A percentile compares a stretch with the other conserved stretches of the same genome.
Conservation (phyloP, 345 rosid genomes). For the Eutrema japonicum region DNA sequence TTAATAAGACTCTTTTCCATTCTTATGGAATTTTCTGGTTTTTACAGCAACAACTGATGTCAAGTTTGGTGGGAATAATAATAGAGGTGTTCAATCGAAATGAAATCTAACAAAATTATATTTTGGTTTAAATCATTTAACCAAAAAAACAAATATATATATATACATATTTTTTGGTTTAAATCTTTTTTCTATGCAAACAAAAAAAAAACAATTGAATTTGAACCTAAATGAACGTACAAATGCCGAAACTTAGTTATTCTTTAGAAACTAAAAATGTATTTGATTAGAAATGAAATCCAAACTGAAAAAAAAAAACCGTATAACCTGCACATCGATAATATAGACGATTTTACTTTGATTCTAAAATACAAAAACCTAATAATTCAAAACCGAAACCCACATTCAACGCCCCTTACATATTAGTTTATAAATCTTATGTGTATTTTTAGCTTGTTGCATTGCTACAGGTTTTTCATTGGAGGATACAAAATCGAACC, state of each 20-base stretch:
- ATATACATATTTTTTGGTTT: too few species aligned
- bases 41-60: constrained; percentile 28
- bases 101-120: background rate
- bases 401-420: background rate
- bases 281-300: background rate
- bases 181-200: too few species aligned
- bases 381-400: background rate
- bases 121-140: background rate
- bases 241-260: background rate
- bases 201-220: background rate
- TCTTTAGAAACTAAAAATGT: background rate
- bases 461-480: background rate
- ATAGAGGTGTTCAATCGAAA: constrained; percentile 30
- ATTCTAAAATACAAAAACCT: background rate
- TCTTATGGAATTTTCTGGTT: constrained; percentile 36
- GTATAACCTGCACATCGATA: background rate
- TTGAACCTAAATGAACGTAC: background rate
- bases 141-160: too few species aligned
- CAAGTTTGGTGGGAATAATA: constrained; percentile 42
- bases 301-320: background rate
- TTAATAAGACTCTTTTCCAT: constrained; percentile 33
- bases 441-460: background rate
- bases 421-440: background rate
- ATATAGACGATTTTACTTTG: background rate
- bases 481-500: background rate